Evolutionary conservation across 352 stramenopile genomes (phyloP), one percentile per base, ranked within the genome.

Genomic region (Globisporangium parvum): DNA sequence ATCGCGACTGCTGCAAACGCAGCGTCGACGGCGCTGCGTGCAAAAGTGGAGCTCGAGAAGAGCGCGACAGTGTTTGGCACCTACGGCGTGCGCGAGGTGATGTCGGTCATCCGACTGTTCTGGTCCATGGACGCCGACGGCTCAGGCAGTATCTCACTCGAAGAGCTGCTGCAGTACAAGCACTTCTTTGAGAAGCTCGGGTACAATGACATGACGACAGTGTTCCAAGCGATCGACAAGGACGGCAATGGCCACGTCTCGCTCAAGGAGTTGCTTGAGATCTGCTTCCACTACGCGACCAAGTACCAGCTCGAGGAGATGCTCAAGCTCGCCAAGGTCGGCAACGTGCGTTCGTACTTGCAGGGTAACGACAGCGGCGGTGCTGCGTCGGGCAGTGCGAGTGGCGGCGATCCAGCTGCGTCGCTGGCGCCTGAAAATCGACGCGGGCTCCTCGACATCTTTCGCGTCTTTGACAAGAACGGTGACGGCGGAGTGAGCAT

Each of bases 81-180:
- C 45, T 90, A 90, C 62, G 67, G 64, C 11, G 75, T 85, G 20
- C 67, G 72, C 14, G 80, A 90, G 50, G 77, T 87, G 31, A 90
- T 90, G 80, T 81, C 78, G 5, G 68, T 90, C 6, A 83, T 90
- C 26, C 77, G 80, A 0, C 66, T 90, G 5, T 90, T 90, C 54
- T 84, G 73, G 72, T 75, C 65, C 39, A 87, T 90, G 70, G 77
- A 90, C 48, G 65, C 72, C n/a, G 80, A 90, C 47, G 55, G 60
- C 51, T 90, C 80, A 14, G 80, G 80, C 0, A 69, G 62, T n/a
- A 73, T 90, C 17, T 73, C 73, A 15, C 50, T 87, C 46, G 26
- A 48, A 1, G 80, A 90, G 52, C 54, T 90, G 33, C 67, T 85
- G 15, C 55, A 71, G 17, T 90, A 73, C 68, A 72, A 75, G 24